These are phyloP conservation scores for Cystoderma amianthinum DNA, from an alignment of 768 basidiomycete species.

Conservation along the genomic window DNA sequence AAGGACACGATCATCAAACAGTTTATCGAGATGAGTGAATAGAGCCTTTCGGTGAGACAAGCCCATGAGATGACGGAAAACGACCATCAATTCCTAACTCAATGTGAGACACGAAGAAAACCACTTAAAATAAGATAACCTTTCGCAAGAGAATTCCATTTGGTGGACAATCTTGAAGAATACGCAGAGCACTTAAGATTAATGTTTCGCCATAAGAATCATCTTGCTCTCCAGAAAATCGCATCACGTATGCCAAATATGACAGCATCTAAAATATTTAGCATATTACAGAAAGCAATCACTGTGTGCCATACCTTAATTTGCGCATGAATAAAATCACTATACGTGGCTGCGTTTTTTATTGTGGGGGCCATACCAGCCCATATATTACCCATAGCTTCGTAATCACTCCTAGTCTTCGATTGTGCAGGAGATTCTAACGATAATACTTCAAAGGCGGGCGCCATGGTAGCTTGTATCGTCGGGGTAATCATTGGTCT, in stretches of 20 bases:
- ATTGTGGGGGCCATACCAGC: slow-evolving; percentile 76
- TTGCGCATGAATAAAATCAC: slow-evolving; percentile 82
- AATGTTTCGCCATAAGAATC: slow-evolving; percentile 77
- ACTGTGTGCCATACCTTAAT: slow-evolving; percentile 65
- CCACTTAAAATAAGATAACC: slow-evolving; percentile 29
- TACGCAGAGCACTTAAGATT: slow-evolving; percentile 72
- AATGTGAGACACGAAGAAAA: slow-evolving; percentile 6
- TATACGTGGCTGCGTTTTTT: slow-evolving; percentile 65
- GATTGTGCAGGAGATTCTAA: slow-evolving; percentile 79
- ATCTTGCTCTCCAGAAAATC: slow-evolving; percentile 50
- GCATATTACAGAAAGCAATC: no score
- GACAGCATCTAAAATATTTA: slow-evolving; percentile 65
- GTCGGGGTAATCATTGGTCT: slow-evolving; percentile 55
- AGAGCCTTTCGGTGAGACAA: slow-evolving; percentile 74
- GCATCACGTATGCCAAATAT: slow-evolving; percentile 84
- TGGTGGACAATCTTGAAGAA: slow-evolving; percentile 89
- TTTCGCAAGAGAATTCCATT: slow-evolving; percentile 79
- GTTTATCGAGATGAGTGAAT: slow-evolving; percentile 77
- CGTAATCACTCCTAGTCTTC: slow-evolving; percentile 67
- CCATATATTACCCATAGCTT: slow-evolving; percentile 80
- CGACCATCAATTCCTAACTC: slow-evolving; percentile 81
- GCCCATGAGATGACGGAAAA: slow-evolving; percentile 83
- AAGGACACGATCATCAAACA: slow-evolving; percentile 86
- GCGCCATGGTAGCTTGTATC: slow-evolving; percentile 62
- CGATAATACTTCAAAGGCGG: slow-evolving; percentile 75